Percentiles rank a stretch among this genome's conserved stretches.
phyloP scores from a whole-genome alignment of 371 early-diverging fungal genomes.

The Coemansia sp. region DNA sequence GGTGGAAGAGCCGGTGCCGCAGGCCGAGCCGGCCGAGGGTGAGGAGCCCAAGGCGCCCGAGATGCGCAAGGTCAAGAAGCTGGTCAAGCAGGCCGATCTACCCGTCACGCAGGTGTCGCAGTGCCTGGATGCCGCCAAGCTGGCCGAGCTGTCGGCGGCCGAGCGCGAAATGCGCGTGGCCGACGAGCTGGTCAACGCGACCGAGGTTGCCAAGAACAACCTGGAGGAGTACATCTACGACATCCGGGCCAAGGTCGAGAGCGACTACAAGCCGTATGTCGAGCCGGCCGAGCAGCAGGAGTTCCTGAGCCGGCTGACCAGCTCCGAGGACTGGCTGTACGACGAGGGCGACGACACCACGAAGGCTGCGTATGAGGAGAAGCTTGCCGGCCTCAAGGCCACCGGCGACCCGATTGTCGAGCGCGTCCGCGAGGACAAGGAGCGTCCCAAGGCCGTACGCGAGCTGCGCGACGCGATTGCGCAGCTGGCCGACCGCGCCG shows the following conservation, averaged over 20 bases:
- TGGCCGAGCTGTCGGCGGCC: conserved; percentile 67
- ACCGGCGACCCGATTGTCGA: conserved; percentile 80
- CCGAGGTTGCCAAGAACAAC: conserved; percentile 91
- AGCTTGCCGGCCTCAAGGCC: conserved; percentile 73
- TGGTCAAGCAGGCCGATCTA: conserved; percentile 85
- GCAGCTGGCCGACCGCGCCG: conserved; percentile 67
- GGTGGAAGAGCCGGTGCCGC: conserved; percentile 63
- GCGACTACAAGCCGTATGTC: conserved; percentile 71
- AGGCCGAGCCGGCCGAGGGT: conserved; percentile 53
- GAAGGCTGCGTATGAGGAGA: conserved; percentile 76
- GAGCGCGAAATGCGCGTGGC: conserved; percentile 85
- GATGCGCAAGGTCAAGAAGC: conserved; percentile 74
- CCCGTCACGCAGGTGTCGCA: conserved; percentile 66
- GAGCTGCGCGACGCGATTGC: conserved; percentile 76
- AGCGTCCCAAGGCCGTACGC: conserved; percentile 80
- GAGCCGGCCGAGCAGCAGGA: conserved; percentile 69
- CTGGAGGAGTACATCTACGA: conserved; percentile 98
- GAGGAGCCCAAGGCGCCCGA: conserved; percentile 59
- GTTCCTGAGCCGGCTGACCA: conserved; percentile 70
- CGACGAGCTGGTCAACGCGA: conserved; percentile 89
- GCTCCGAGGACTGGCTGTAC: conserved; percentile 96
- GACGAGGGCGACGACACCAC: conserved; percentile 94
- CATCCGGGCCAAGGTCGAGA: conserved; percentile 85
- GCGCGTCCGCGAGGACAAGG: conserved; percentile 81
- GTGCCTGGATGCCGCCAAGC: conserved; percentile 57